Evolutionary conservation across 164 flowering plant species (phyloP).

Genomic region (Amborella trichopoda): DNA sequence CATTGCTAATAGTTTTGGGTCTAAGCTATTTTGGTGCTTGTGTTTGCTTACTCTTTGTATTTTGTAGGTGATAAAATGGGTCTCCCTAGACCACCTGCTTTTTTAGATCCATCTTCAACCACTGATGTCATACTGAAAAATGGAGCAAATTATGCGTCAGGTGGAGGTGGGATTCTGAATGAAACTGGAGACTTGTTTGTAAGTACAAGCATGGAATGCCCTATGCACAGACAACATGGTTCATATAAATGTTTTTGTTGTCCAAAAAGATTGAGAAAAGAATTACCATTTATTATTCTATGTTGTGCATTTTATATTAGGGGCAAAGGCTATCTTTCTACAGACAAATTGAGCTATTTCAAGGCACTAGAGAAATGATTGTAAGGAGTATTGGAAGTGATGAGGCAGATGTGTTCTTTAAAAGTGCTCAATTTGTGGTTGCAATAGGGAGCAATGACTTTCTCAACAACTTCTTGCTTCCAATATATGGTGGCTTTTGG

Average conservation of each 20-base stretch:
- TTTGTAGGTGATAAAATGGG: conserved; percentile 69
- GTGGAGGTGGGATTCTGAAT: conserved; percentile 94
- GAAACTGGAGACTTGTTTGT: conserved; percentile 75
- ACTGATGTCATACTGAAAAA: conserved; percentile 66
- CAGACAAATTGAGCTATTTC: conserved; percentile 79
- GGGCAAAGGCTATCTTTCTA: conserved; percentile 57
- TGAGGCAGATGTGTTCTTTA: conserved; percentile 63
- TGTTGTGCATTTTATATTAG: too few species aligned
- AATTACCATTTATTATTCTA: too few species aligned
- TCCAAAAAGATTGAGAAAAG: too few species aligned
- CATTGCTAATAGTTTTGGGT: too few species aligned
- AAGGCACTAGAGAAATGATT: conserved; percentile 63
- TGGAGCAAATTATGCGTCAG: conserved; percentile 92
- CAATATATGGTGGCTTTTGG: conserved; percentile 69
- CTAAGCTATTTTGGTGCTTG: too few species aligned
- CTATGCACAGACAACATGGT: too few species aligned
- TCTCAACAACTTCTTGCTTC: conserved; percentile 88
- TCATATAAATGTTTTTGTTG: too few species aligned
- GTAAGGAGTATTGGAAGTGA: conserved; percentile 38
- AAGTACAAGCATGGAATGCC: too few species aligned
- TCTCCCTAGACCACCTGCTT: conserved; percentile 85
- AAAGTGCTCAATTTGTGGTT: conserved; percentile 56
- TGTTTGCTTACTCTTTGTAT: too few species aligned
- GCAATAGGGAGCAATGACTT: conserved; percentile 97
- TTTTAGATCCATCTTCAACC: conserved; percentile 55